phyloP scores from a whole-genome alignment of 176 grass and related monocot species.

The Melocanna baccifera region DNA sequence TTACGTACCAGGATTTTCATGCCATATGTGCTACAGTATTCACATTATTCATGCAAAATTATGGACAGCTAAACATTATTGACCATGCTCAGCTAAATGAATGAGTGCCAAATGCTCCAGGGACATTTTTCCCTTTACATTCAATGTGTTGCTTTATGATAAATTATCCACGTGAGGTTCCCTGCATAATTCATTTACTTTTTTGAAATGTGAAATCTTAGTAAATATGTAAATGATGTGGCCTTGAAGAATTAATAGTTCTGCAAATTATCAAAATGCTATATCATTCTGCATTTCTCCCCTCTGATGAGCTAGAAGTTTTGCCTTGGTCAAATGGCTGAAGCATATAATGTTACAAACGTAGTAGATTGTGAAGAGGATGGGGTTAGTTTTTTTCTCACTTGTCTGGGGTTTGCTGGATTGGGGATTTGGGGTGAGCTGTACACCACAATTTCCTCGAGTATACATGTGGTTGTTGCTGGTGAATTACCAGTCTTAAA shows the following conservation, averaged over 20 bases:
- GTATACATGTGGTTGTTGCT: not conserved
- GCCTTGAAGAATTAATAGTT: not conserved
- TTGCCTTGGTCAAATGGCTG: not conserved
- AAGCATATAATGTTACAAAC: not conserved
- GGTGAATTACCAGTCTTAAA: not conserved
- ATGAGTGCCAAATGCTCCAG: slow-evolving; percentile 4
- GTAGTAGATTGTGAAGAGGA: slow-evolving; percentile 4
- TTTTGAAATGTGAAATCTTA: slow-evolving; percentile 14
- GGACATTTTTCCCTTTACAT: not conserved
- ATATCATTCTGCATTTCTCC: not conserved
- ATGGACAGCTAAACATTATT: not conserved
- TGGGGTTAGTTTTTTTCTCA: not conserved
- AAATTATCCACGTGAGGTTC: not conserved
- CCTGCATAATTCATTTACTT: not conserved
- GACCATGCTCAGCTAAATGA: not conserved
- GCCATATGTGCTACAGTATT: slow-evolving; percentile 3
- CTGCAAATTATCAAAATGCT: not conserved
- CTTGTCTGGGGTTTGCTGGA: not conserved
- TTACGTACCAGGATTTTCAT: not conserved
- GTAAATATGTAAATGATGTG: not conserved
- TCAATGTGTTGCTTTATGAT: not conserved
- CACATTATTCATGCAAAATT: not conserved
- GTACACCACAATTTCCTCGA: not conserved
- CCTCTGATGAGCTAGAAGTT: not conserved
- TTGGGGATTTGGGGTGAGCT: not conserved